These are phyloP conservation scores for Dendryphion nanum DNA, from an alignment of 2,329 filamentous ascomycete species.

Conservation along the genomic window DNA sequence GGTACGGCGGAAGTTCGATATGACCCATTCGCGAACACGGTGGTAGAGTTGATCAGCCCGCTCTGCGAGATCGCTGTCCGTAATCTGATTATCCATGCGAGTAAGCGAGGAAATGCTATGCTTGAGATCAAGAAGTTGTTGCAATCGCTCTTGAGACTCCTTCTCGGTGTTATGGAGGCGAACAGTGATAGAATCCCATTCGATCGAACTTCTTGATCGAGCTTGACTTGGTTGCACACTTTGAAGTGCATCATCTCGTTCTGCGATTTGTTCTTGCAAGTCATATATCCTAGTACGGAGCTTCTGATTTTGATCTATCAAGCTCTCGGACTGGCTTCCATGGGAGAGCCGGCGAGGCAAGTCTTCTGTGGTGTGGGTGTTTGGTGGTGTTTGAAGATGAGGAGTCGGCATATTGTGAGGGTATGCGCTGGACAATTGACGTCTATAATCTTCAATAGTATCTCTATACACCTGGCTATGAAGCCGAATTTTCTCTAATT, in stretches of 20 bases:
- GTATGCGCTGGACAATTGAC: constrained; percentile 13
- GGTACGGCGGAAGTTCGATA: constrained; percentile 64
- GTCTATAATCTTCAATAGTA: constrained; percentile 17
- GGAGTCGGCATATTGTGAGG: too few relatives aligned
- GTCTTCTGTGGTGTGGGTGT: neutral
- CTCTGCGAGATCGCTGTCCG: constrained; percentile 66
- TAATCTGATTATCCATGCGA: constrained; percentile 58
- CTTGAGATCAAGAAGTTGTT: constrained; percentile 67
- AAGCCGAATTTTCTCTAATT: constrained; percentile 23
- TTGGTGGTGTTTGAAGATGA: neutral
- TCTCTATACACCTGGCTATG: constrained; percentile 17
- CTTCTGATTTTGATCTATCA: too few relatives aligned
- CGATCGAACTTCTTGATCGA: constrained; percentile 6
- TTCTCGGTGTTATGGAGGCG: constrained; percentile 49
- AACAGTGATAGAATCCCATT: constrained; percentile 26
- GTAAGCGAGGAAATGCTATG: constrained; percentile 69
- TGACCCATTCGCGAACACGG: constrained; percentile 71
- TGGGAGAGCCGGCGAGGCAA: neutral
- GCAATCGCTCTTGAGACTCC: constrained; percentile 54
- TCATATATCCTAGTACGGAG: too few relatives aligned
- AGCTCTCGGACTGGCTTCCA: neutral
- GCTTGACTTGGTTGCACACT: too few relatives aligned
- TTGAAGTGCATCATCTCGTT: too few relatives aligned
- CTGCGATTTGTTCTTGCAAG: constrained; percentile 20
- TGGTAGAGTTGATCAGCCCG: constrained; percentile 63